Evolutionary conservation across 1,139 yeast genomes (phyloP), one percentile per base, ranked within the genome.

Genomic region (Diutina scorzettiae): DNA sequence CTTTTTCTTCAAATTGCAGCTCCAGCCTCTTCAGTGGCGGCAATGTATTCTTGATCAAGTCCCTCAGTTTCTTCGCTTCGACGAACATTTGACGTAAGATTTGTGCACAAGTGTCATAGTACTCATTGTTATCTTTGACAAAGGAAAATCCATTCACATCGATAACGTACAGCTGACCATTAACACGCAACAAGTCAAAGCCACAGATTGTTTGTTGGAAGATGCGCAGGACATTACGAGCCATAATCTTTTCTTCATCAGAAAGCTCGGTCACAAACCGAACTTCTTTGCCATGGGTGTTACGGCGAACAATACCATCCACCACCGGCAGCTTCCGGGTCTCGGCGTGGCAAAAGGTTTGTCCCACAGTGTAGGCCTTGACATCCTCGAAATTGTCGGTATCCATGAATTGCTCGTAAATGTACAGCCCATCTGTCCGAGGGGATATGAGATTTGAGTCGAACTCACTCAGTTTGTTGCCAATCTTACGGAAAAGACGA

Each of bases 171-270:
- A 94, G 81, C 52, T 78, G 71, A 7, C 96, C 96, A 47, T 82
- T 74, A 2, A 89, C 97, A 53, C 98, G 73, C 43, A 93, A 69
- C 43, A 93, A 66, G 59, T 93, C 99, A 64, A 93, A 93, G 1
- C 99, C 99, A 64, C 99, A 93, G 49, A 93, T 89, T n/a, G 94
- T 84, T 63, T 93, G 99, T 45, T 83, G 81, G 59, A 93, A 93
- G 0, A 78, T 76, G 23, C 62, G 68, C 43, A 87, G 76, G 23
- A 93, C 87, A 48, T 73, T 77, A 39, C 71, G 62, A 1, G 99
- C 98, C 76, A 89, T 87, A 29, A 62, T 63, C 44, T 73, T 79
- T 58, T 93, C 99, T 41, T 75, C 81, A 2, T 71, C 76, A 2
- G 83, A 65, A 43, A 93, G 67, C 49, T 82, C 80, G 1, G 98